phyloP scores from a whole-genome alignment of 2,329 filamentous ascomycete species.

The Sclerotiophoma versabilis region DNA sequence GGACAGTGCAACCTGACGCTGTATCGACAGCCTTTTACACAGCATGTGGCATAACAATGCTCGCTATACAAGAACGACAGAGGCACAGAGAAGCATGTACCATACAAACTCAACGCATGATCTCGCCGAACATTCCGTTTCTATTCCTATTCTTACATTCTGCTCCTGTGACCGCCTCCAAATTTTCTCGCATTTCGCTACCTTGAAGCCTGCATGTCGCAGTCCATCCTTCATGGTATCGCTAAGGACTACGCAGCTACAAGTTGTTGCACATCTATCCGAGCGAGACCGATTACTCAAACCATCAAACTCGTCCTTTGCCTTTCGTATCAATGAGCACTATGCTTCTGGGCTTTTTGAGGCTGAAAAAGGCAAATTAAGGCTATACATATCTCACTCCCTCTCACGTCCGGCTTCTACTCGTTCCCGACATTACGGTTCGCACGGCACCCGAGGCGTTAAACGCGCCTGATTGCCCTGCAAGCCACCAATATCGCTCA shows the following conservation, averaged over 20 bases:
- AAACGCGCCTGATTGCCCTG: conserved; percentile 13
- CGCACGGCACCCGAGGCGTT: background rate
- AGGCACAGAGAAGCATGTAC: background rate
- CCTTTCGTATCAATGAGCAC: background rate
- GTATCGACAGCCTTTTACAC: background rate
- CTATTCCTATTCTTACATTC: background rate
- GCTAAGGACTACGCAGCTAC: background rate
- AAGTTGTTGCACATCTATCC: background rate
- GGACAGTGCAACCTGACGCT: background rate
- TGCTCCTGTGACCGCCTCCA: conserved; percentile 2
- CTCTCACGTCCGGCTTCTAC: background rate
- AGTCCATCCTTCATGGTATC: no score
- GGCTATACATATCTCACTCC: background rate
- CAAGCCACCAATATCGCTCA: conserved; percentile 18
- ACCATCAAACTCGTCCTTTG: background rate
- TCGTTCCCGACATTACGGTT: background rate
- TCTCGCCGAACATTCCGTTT: background rate
- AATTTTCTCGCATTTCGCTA: background rate
- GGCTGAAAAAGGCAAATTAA: background rate
- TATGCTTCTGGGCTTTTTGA: background rate
- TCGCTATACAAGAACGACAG: background rate
- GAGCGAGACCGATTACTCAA: background rate
- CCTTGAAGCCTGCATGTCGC: background rate
- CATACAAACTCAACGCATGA: conserved; percentile 1
- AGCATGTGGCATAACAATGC: background rate